Percentiles rank a stretch among this genome's conserved stretches.
Conservation (phyloP, 1,139 yeast species). For the Hyphopichia pseudoburtonii region DNA sequence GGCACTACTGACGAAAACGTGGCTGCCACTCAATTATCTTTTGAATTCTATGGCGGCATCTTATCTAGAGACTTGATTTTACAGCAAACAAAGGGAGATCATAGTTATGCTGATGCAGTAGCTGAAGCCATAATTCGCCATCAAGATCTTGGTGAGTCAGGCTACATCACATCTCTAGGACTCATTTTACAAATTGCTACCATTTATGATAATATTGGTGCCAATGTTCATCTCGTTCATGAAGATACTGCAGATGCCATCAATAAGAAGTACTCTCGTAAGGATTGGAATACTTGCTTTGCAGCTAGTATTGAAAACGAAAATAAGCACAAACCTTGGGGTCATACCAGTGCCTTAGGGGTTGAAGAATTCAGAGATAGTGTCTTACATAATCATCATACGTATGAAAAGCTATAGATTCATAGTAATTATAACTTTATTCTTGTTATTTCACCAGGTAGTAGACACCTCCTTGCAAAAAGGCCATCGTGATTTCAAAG, state of each 20-base stretch:
- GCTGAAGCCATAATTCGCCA: conserved; percentile 40
- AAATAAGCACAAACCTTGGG: conserved; percentile 33
- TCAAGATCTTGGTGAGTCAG: conserved; percentile 37
- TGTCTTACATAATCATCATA: conserved; percentile 17
- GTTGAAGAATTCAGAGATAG: conserved; percentile 28
- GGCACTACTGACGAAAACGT: conserved; percentile 37
- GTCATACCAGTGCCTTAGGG: conserved; percentile 38
- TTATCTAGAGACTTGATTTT: conserved; percentile 30
- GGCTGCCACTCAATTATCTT: conserved; percentile 37
- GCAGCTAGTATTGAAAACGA: conserved; percentile 37
- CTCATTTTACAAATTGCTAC: conserved; percentile 36
- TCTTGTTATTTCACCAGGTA: too few species aligned
- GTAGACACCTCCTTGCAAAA: too few species aligned
- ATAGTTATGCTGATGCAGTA: conserved; percentile 38
- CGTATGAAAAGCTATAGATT: not conserved
- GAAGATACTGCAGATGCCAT: conserved; percentile 28
- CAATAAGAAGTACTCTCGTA: conserved; percentile 27
- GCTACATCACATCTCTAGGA: conserved; percentile 38
- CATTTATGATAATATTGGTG: conserved; percentile 39
- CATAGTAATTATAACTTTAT: too few species aligned
- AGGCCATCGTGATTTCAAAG: too few species aligned
- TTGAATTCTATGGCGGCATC: conserved; percentile 39
- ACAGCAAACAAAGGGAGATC: conserved; percentile 21
- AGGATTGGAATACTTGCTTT: conserved; percentile 36
- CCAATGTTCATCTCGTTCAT: conserved; percentile 30